phyloP scores from a whole-genome alignment of 1,139 yeast genomes.

The Kurtzmaniella quercitrusa region DNA sequence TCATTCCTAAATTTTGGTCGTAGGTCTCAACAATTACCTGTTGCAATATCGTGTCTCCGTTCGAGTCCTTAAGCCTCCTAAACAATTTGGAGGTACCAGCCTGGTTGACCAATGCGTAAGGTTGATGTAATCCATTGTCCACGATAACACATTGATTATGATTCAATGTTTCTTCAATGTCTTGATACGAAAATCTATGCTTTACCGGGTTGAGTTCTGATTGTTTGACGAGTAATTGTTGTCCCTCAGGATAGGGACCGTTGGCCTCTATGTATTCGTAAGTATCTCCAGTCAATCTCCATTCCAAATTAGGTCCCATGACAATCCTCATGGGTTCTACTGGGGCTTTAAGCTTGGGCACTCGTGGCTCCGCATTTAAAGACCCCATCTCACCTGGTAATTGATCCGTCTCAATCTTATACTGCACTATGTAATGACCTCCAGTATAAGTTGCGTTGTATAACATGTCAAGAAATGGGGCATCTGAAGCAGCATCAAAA shows the following conservation, averaged over 20 bases:
- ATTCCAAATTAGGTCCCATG: slow-evolving; percentile 20
- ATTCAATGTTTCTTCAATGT: slow-evolving; percentile 22
- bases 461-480: background rate
- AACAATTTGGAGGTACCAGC: slow-evolving; percentile 31
- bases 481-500: background rate
- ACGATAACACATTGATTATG: slow-evolving; percentile 44
- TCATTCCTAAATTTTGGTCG: background rate
- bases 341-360: slow-evolving; percentile 9
- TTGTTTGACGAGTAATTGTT: slow-evolving; percentile 21
- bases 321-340: slow-evolving; percentile 23
- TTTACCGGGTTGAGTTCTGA: slow-evolving; percentile 11
- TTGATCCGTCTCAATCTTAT: background rate
- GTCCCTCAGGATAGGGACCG: slow-evolving; percentile 8
- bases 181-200: slow-evolving; percentile 19
- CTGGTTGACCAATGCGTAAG: slow-evolving; percentile 36
- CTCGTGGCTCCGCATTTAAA: background rate
- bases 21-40: slow-evolving; percentile 8
- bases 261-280: slow-evolving; percentile 18
- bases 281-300: slow-evolving; percentile 25
- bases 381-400: too few species aligned
- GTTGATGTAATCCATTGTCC: slow-evolving; percentile 28
- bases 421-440: slow-evolving; percentile 1
- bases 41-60: slow-evolving; percentile 8
- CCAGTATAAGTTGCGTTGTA: background rate
- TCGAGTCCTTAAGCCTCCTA: slow-evolving; percentile 7